Evolutionary conservation across 345 rosid genomes (phyloP), one percentile per base, ranked within the genome.

Genomic region (Ailanthus altissimus): DNA sequence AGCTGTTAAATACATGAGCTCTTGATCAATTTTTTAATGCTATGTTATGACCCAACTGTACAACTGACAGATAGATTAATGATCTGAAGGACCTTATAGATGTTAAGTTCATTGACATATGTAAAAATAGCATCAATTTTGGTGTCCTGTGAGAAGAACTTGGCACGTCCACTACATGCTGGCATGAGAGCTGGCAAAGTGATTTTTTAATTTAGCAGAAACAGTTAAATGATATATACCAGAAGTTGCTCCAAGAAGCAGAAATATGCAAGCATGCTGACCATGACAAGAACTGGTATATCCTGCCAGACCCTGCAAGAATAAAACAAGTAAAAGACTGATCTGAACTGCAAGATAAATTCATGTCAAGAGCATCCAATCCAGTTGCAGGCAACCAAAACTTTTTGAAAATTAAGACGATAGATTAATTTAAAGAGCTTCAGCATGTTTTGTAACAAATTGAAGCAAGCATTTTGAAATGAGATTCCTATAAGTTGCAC

Each of bases 181-280:
- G 45, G 32, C 58, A 74, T 47, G 66, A 26, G n/a, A 26, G 15
- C 62, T 60, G 61, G 67, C 20, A 49, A 73, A 15, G 77, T 28
- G 38, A 75, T 66, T 59, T 25, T 15, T 53, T 63, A 36, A 11
- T 51, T 49, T 53, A 42, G 62, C 32, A 14, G 42, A 38, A 53
- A 65, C 42, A 13, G 38, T 43, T 2, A 12, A 67, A 57, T 14
- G 5, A 47, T 49, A 62, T 23, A 11, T 75, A 88, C 78, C 86
- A 91, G 79, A 77, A 91, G 85, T 80, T 89, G 90, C 87, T 89
- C 95, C 50, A 91, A 77, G 80, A 88, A 87, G 83, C 89, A 88
- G 62, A 89, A 89, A 80, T 91, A 91, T 3, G 89, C 92, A 42
- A 91, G 88, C 89, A 89, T 88, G 82, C 92, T 91, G 80, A 88